These are phyloP conservation scores for Fusarium illudens DNA, from an alignment of 2,329 filamentous ascomycete genomes.

Conservation along the genomic window DNA sequence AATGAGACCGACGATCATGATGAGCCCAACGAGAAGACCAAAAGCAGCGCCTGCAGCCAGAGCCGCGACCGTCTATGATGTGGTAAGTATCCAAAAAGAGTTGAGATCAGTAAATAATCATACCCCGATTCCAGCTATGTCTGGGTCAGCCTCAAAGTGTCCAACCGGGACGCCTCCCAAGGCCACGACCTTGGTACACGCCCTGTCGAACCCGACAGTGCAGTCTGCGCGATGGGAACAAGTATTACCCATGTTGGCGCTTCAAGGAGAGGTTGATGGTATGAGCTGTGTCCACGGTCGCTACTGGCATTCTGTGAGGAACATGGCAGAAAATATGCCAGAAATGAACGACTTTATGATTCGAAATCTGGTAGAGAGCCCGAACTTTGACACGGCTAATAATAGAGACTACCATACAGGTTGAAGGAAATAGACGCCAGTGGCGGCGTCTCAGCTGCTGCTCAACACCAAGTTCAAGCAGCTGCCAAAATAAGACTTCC, in stretches of 20 bases:
- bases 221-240: not conserved
- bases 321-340: no score
- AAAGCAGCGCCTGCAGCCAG: not conserved
- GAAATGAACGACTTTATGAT: no score
- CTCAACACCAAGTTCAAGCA: no score
- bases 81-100: not conserved
- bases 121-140: not conserved
- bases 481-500: no score
- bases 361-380: no score
- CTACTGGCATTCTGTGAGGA: no score
- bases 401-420: no score
- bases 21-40: not conserved
- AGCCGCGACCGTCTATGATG: not conserved
- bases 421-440: no score
- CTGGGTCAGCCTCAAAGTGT: not conserved
- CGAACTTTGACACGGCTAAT: no score
- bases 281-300: no score
- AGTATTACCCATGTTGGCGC: not conserved
- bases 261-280: no score
- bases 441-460: no score
- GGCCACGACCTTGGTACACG: not conserved
- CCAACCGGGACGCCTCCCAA: not conserved
- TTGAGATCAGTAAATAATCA: not conserved
- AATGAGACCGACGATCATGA: not conserved
- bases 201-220: not conserved